These are phyloP conservation scores for Magnaporthiopsis incrustans DNA, from an alignment of 2,329 filamentous ascomycete genomes.

Conservation along the genomic window DNA sequence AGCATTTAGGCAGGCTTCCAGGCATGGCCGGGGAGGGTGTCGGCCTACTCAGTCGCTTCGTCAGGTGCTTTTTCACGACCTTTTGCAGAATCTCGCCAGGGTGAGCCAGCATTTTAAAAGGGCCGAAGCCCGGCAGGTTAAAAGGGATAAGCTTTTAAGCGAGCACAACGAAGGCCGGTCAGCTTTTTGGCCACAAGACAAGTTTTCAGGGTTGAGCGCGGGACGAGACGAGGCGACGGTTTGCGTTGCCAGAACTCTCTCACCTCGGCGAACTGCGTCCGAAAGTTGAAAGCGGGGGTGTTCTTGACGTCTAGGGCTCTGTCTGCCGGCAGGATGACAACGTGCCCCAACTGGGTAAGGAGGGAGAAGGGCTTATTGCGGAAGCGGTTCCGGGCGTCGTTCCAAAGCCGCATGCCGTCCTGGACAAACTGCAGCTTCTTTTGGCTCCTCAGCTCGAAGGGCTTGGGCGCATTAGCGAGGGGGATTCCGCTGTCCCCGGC, in stretches of 20 bases:
- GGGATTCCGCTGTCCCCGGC: not conserved
- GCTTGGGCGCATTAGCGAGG: not conserved
- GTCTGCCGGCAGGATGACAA: not conserved
- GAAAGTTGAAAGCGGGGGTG: not conserved
- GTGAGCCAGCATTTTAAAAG: not conserved
- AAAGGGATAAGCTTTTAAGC: not conserved
- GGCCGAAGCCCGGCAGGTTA: not conserved
- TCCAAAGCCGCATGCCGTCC: not conserved
- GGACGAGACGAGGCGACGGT: not conserved
- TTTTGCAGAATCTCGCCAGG: not conserved
- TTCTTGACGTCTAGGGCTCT: not conserved
- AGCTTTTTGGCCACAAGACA: not conserved
- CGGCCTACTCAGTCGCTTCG: not conserved
- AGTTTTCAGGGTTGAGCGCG: too few relatives aligned
- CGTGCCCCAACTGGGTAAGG: not conserved
- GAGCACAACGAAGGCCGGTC: not conserved
- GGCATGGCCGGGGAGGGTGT: too few relatives aligned
- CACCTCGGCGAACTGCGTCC: not conserved
- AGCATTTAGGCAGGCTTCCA: too few relatives aligned
- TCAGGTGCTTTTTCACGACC: not conserved
- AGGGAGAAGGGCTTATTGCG: not conserved
- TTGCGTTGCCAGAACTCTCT: not conserved
- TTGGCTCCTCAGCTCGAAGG: not conserved
- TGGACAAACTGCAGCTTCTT: not conserved
- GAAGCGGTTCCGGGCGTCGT: not conserved